These are phyloP conservation scores for Suhomyces pyralidae DNA, from an alignment of 805 yeast genomes.

Conservation along the genomic window DNA sequence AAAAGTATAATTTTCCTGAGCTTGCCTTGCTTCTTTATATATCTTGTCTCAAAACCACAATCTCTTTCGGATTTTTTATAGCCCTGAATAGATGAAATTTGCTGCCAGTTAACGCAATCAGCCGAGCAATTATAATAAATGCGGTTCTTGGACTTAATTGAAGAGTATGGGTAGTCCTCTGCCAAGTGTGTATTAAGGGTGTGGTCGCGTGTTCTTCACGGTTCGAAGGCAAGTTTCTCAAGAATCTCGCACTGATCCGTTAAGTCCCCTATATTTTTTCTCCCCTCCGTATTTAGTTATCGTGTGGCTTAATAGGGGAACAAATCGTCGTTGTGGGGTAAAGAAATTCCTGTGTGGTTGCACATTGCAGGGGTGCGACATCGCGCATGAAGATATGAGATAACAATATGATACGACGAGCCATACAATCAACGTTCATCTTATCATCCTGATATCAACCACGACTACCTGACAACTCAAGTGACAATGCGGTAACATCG, in stretches of 20 bases:
- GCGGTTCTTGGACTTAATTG: not conserved
- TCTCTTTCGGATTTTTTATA: not conserved
- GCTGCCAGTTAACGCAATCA: not conserved
- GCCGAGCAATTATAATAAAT: not conserved
- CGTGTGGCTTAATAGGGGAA: constrained; percentile 9
- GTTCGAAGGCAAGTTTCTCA: not conserved
- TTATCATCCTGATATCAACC: not conserved
- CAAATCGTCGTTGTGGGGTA: not conserved
- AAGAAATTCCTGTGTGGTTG: not conserved
- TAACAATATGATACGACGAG: not conserved
- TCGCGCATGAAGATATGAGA: not conserved
- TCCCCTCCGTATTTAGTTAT: not conserved
- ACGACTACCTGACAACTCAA: not conserved
- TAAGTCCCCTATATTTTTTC: not conserved
- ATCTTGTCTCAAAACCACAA: not conserved
- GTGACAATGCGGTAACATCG: not conserved
- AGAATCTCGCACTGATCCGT: not conserved
- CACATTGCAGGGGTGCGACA: not conserved
- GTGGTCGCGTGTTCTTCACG: not conserved
- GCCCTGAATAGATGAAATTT: not conserved
- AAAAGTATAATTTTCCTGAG: not conserved
- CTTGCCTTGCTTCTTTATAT: not conserved
- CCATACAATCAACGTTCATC: not conserved
- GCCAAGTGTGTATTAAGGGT: not conserved
- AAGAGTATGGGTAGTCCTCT: not conserved